phyloP scores from a whole-genome alignment of 1,139 yeast species.

The Debaryomyces udenii region DNA sequence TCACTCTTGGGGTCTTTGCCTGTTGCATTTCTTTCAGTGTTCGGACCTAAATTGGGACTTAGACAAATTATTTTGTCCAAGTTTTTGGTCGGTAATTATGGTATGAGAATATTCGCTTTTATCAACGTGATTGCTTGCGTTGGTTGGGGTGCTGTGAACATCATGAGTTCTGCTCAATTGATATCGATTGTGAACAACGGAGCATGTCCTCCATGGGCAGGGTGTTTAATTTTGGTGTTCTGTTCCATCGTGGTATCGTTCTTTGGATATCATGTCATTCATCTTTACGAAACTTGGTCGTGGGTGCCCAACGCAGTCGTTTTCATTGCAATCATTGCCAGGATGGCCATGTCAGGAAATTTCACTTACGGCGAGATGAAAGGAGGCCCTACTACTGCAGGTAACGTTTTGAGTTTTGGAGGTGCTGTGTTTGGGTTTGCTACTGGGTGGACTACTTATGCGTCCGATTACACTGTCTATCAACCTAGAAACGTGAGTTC shows the following conservation, averaged over 20 bases:
- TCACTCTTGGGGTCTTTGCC: conserved; percentile 70
- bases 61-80: conserved; percentile 87
- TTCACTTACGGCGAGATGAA: conserved; percentile 53
- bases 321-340: conserved; percentile 76
- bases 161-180: conserved; percentile 86
- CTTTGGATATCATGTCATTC: conserved; percentile 85
- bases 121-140: conserved; percentile 84
- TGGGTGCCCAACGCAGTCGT: conserved; percentile 83
- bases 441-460: conserved; percentile 93
- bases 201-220: conserved; percentile 88
- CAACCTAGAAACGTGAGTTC: conserved; percentile 66
- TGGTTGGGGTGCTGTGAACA: conserved; percentile 96
- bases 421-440: conserved; percentile 87
- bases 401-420: conserved; percentile 80
- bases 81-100: conserved; percentile 73
- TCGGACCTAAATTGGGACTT: conserved; percentile 84
- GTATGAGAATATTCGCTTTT: conserved; percentile 76
- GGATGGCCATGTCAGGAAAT: conserved; percentile 67
- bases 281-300: conserved; percentile 78
- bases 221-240: conserved; percentile 71
- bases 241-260: conserved; percentile 76
- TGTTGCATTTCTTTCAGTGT: conserved; percentile 80
- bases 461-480: conserved; percentile 90
- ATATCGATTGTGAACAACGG: conserved; percentile 74
- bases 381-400: conserved; percentile 68